Conservation (phyloP, 352 stramenopile genomes). For the Phytophthora brassicae region DNA sequence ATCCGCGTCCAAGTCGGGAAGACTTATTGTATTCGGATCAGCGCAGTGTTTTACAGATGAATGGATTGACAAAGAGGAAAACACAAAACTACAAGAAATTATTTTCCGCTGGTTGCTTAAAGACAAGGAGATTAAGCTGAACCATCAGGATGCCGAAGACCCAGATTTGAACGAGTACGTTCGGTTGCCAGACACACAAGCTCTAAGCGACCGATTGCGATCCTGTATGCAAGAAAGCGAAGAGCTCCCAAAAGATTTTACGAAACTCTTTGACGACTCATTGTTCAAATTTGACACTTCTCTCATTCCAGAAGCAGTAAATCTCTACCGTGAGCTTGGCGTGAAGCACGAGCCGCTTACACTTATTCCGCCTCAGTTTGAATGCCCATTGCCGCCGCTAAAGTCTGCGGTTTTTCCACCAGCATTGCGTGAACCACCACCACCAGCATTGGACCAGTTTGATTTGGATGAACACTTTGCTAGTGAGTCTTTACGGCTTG, state of each 20-base stretch:
- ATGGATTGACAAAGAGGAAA: slow-evolving; percentile 96
- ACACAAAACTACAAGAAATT: slow-evolving; percentile 91
- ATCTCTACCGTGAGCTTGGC: slow-evolving; percentile 89
- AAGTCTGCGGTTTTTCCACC: slow-evolving; percentile 94
- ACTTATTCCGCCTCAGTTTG: slow-evolving; percentile 94
- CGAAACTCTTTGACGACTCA: slow-evolving; percentile 91
- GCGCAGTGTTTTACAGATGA: slow-evolving; percentile 94
- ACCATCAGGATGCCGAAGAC: slow-evolving; percentile 73
- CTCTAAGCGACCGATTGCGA: slow-evolving; percentile 90
- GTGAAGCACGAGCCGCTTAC: slow-evolving; percentile 95
- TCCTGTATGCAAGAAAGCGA: slow-evolving; percentile 95
- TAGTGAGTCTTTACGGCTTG: slow-evolving; percentile 89
- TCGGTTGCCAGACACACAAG: slow-evolving; percentile 93
- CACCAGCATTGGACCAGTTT: slow-evolving; percentile 94
- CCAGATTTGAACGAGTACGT: slow-evolving; percentile 89
- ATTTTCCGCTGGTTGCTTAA: slow-evolving; percentile 93
- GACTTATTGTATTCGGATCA: slow-evolving; percentile 90
- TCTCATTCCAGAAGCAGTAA: slow-evolving; percentile 93
- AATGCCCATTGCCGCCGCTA: slow-evolving; percentile 92
- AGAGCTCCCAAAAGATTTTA: slow-evolving; percentile 94
- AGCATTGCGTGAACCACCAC: slow-evolving; percentile 85
- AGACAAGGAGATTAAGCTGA: slow-evolving; percentile 71
- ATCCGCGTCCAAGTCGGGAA: slow-evolving; percentile 47
- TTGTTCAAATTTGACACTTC: slow-evolving; percentile 96
- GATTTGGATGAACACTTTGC: slow-evolving; percentile 97